phyloP scores from a whole-genome alignment of 2,329 filamentous ascomycete species.

The Xylaria multiplex region DNA sequence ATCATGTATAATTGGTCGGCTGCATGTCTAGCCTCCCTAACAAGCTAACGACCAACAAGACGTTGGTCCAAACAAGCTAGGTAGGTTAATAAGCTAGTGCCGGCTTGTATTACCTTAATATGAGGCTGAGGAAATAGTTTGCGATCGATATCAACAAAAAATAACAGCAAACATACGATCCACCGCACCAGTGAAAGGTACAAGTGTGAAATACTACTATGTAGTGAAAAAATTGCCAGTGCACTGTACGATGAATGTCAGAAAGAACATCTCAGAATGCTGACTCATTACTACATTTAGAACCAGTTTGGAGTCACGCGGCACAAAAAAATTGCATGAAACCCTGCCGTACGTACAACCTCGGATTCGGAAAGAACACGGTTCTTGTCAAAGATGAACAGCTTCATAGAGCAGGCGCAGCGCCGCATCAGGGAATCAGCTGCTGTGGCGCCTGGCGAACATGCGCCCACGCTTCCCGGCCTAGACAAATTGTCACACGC shows the following conservation, averaged over 20 bases:
- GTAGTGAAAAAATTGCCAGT: too few species aligned
- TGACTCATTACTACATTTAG: conserved; percentile 7
- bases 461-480: conserved; percentile 54
- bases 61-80: conserved; percentile 5
- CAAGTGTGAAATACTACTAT: neutral
- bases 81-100: conserved; percentile 11
- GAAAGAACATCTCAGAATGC: neutral
- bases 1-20: conserved; percentile 3
- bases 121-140: conserved; percentile 40
- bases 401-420: conserved; percentile 41
- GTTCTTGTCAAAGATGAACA: conserved; percentile 28
- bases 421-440: conserved; percentile 41
- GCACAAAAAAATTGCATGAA: neutral
- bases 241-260: neutral
- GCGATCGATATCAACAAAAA: conserved; percentile 43
- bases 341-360: neutral
- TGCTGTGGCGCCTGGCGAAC: conserved; percentile 27
- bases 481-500: conserved; percentile 50
- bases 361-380: neutral
- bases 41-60: neutral
- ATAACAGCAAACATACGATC: conserved; percentile 18
- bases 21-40: neutral
- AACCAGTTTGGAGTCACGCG: neutral
- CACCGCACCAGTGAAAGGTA: conserved; percentile 12
- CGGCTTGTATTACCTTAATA: neutral